phyloP scores from a whole-genome alignment of 148 eudicot species.

The Silene latifolia region DNA sequence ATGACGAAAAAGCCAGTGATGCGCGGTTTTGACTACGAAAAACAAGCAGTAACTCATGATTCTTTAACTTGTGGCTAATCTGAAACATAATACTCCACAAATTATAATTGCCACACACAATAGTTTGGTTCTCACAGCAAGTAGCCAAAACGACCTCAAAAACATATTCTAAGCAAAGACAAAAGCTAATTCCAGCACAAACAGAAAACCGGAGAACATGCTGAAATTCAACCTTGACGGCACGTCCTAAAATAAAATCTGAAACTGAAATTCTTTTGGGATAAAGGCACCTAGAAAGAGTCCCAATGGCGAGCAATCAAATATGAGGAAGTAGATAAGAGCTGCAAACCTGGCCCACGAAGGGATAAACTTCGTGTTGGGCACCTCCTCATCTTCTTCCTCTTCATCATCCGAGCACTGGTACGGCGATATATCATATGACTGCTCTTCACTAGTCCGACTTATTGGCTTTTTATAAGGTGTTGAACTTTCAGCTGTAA shows the following conservation, averaged over 20 bases:
- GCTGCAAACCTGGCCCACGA: constrained; percentile 84
- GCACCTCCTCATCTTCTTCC: constrained; percentile 66
- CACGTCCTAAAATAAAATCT: too few relatives aligned
- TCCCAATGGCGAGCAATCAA: too few relatives aligned
- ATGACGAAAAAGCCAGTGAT: constrained; percentile 35
- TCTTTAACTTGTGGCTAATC: not conserved
- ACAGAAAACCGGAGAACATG: too few relatives aligned
- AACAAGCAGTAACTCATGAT: constrained; percentile 15
- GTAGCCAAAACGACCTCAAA: not conserved
- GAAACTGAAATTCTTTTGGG: constrained; percentile 4
- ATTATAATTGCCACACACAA: not conserved
- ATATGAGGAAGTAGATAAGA: not conserved
- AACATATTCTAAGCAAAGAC: too few relatives aligned
- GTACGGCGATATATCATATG: constrained; percentile 94
- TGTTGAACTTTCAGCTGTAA: constrained; percentile 26
- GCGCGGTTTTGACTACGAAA: constrained; percentile 67
- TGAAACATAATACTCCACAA: not conserved
- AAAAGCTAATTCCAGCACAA: too few relatives aligned
- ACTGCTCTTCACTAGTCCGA: constrained; percentile 43
- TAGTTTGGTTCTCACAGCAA: not conserved
- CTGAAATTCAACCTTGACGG: too few relatives aligned
- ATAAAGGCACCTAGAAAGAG: not conserved
- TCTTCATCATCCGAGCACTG: constrained; percentile 88
- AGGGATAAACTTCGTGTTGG: constrained; percentile 65
- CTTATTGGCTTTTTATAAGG: constrained; percentile 25